A percentile compares a stretch with the other conserved stretches of the same genome.
phyloP scores from a whole-genome alignment of 2,329 filamentous ascomycete species.

The Venturia aucupariae region DNA sequence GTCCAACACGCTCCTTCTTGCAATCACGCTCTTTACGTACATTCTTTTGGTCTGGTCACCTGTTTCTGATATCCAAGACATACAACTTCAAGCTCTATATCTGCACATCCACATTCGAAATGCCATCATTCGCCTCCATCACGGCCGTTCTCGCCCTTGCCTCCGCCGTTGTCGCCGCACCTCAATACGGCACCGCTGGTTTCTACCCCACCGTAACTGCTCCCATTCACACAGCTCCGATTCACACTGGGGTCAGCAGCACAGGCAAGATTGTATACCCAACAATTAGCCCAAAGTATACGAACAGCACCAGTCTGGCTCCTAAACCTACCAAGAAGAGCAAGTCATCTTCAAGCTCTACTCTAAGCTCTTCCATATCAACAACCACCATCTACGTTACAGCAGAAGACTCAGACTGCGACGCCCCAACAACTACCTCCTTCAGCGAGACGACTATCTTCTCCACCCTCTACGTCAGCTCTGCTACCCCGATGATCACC shows the following conservation, averaged over 20 bases:
- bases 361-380: not conserved
- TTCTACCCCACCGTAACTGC: not conserved
- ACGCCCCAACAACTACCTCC: not conserved
- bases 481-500: not conserved
- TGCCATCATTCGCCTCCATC: not conserved
- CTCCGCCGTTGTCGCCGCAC: not conserved
- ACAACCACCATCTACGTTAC: constrained; percentile 5
- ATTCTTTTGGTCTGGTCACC: constrained; percentile 3
- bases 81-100: not conserved
- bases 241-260: not conserved
- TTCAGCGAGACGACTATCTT: not conserved
- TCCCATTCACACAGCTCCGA: not conserved
- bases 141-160: not conserved
- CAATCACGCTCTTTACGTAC: not conserved
- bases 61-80: not conserved
- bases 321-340: not conserved
- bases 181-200: not conserved
- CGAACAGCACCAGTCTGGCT: not conserved
- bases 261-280: constrained; percentile 7
- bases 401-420: not conserved
- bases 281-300: not conserved
- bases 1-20: constrained; percentile 1
- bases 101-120: not conserved
- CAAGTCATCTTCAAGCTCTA: not conserved
- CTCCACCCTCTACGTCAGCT: not conserved